Evolutionary conservation across 2,329 filamentous ascomycete genomes (phyloP), one percentile per base, ranked within the genome.

Genomic region (Sphaerulina musiva): DNA sequence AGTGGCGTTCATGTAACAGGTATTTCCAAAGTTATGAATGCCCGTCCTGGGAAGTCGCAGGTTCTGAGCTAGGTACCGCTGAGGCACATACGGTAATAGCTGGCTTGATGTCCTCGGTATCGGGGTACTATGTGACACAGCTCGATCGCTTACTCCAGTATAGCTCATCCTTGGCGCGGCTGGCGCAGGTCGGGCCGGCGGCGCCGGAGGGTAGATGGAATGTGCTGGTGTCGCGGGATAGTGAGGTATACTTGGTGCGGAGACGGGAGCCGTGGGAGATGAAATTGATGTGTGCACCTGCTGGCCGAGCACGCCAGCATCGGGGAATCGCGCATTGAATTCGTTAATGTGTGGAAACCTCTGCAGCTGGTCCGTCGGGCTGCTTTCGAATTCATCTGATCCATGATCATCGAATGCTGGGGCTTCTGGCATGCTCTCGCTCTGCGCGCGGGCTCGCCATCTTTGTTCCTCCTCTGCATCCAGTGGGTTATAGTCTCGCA

Each of bases 1-100:
- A 0, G 85, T 85, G n/a, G 89, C 85, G 70, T 95, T 96, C 77
- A 93, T 90, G 67, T 95, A 96, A 69, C 92, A 96, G 60, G 87
- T 91, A 45, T 86, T 85, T 1, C 83, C 82, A 40, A 89, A 87
- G 63, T 96, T 96, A 55, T 83, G 74, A 10, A 96, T 77, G 0
- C 92, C 91, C 9, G 88, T 86, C 36, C 76, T 75, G n/a, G 83
- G 79, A 62, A 82, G 75, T 29, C 73, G 70, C 12, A 69, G 54
- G 38, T 75, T 72, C 23, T 71, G 70, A 4, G 72, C 70, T 40
- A 73, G 68, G 12, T 73, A 71, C 34, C 72, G 72, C 11, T 73
- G 72, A 2, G 75, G 72, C 3, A 78, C 67, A 55, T 78, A 78
- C 12, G 73, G 69, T 7, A 72, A 68, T 8, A 75, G 65, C 29